phyloP scores from a whole-genome alignment of 257 asterid species.

The Fraxinus pennsylvanica region DNA sequence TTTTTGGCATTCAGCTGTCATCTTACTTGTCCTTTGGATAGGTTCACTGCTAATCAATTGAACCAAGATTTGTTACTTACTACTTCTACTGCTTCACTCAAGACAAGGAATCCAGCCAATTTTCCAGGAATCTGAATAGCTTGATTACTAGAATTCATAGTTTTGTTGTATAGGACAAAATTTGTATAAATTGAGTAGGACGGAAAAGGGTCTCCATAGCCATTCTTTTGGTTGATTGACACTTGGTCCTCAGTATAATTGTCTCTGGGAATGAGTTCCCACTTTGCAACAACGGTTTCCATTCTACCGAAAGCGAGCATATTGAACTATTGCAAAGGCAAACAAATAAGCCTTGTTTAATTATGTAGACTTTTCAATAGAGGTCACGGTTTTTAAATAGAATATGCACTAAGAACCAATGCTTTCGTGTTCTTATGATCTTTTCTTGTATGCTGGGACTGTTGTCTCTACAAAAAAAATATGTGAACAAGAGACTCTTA shows the following conservation, averaged over 20 bases:
- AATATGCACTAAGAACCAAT: neutral
- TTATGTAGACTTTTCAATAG: too few relatives aligned
- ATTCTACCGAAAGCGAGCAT: neutral
- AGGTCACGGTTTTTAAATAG: neutral
- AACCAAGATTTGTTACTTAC: too few relatives aligned
- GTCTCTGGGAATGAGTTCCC: neutral
- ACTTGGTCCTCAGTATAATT: too few relatives aligned
- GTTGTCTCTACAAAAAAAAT: too few relatives aligned
- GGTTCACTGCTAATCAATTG: too few relatives aligned
- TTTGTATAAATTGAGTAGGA: neutral
- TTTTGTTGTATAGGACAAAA: neutral
- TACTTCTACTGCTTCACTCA: neutral
- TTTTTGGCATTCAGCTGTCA: too few relatives aligned
- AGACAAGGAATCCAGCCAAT: neutral
- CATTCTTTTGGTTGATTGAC: too few relatives aligned
- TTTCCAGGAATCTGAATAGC: neutral
- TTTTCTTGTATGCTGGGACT: neutral
- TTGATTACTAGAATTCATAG: neutral
- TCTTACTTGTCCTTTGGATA: too few relatives aligned
- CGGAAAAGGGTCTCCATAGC: neutral
- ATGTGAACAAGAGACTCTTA: too few relatives aligned
- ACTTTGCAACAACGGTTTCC: neutral
- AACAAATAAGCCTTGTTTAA: too few relatives aligned
- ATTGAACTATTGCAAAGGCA: neutral
- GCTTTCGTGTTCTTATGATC: too few relatives aligned